Base-by-base conservation (phyloP, 768 basidiomycete species). In the Gymnopilus junonius region DNA sequence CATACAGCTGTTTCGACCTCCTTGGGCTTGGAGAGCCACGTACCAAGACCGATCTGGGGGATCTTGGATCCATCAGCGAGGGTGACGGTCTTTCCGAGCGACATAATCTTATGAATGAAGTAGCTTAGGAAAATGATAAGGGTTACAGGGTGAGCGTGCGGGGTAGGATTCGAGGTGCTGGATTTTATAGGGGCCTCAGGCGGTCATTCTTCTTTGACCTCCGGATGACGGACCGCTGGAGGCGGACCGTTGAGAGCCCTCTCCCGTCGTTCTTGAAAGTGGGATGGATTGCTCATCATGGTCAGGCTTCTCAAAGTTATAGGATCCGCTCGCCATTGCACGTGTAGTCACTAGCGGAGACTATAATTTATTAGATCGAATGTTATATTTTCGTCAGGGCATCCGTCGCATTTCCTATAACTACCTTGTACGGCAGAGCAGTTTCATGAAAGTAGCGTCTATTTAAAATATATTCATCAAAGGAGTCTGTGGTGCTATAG, bases 1-100 rank as follows among this genome's bases (percentile, higher is more conserved):
- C 78, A 39, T 72, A 92, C 91, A 45, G 90, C 88, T 35, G 81
- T 79, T 76, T 90, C 88, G 62, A 94, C 93, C 72, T 94, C 90
- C 27, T 87, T 80, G 8, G 88, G 88, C 70, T 88, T 80, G 7
- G 91, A 89, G 59, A 88, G 80, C 92, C 92, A 94, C 17, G 92
- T 93, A 5, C 93, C 94, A 37, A 94, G 81, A 40, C 94, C 94
- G 68, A 94, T 87, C 74, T 89, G 87, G 34, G 91, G 92, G 66
- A 95, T 80, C 55, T 75, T 67, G 40, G 79, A 77, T 2, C 88
- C 87, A 58, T 70, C 77, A 53, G 76, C 75, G 66, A 85, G 78
- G 8, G 72, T 75, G 56, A 85, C 66, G 25, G 70, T 73, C 64
- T 81, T 81, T 67, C 74, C 73, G 61, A 80, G 73, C 45, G 82